Percentiles rank a stretch among this genome's conserved stretches.
Evolutionary conservation across 2,329 filamentous ascomycete species (phyloP).

Genomic region (Chaetomium globosum): DNA sequence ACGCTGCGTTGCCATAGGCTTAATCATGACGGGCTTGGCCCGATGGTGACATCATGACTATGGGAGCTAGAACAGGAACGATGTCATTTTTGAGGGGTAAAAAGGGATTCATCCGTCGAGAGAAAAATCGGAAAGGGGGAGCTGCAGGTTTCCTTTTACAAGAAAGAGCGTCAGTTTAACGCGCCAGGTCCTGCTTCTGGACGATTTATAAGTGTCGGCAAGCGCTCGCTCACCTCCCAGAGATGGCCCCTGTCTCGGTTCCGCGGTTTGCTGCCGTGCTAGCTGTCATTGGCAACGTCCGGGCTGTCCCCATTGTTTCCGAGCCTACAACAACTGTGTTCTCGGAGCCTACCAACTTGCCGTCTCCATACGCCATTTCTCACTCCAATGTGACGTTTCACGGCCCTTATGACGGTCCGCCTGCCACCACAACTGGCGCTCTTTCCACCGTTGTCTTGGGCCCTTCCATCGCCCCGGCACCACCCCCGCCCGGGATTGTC

Average conservation of each 20-base stretch:
- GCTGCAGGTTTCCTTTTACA: no score
- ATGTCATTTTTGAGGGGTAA: background rate
- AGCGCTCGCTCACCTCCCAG: background rate
- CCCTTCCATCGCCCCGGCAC: constrained; percentile 59
- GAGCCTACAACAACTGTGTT: constrained; percentile 30
- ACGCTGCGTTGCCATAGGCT: background rate
- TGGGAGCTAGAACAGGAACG: background rate
- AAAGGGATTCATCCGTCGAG: background rate
- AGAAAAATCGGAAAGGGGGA: background rate
- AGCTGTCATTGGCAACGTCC: constrained; percentile 16
- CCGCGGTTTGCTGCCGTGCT: constrained; percentile 24
- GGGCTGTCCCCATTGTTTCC: constrained; percentile 34
- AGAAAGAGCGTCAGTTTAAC: background rate
- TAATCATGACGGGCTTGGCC: background rate
- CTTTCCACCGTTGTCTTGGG: constrained; percentile 60
- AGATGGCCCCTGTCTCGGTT: constrained; percentile 1
- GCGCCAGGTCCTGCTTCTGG: background rate
- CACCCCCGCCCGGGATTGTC: constrained; percentile 63
- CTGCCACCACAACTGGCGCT: constrained; percentile 70
- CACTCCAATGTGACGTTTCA: constrained; percentile 63
- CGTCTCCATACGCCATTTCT: constrained; percentile 32
- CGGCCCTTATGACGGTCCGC: constrained; percentile 66
- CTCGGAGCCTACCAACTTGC: constrained; percentile 31
- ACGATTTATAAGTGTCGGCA: background rate
- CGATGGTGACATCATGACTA: background rate